Conservation (phyloP, 345 rosid species). For the Ceriops tagal region DNA sequence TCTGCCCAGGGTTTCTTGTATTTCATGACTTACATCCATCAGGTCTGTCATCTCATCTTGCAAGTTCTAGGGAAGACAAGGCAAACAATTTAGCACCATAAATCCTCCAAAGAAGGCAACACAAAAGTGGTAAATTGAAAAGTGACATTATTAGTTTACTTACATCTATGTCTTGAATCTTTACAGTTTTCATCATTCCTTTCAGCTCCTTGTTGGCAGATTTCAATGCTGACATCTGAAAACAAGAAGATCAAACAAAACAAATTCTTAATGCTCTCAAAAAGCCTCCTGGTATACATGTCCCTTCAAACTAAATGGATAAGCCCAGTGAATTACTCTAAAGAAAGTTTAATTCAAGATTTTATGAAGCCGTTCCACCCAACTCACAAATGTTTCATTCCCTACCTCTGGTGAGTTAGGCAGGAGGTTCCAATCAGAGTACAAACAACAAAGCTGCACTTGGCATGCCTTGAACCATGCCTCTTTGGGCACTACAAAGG, state of each 20-base stretch:
- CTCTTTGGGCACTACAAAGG: conserved; percentile 38
- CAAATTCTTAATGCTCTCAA: background rate
- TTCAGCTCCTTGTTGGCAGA: conserved; percentile 97
- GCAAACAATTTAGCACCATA: conserved; percentile 6
- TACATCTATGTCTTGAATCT: conserved; percentile 95
- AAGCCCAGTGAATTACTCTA: background rate
- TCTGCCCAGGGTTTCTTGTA: conserved; percentile 94
- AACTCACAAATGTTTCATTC: conserved; percentile 19
- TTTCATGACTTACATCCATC: conserved; percentile 93
- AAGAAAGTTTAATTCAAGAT: conserved; percentile 7
- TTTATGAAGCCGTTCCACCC: conserved; percentile 23
- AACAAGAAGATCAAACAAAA: conserved; percentile 14
- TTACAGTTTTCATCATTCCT: conserved; percentile 99
- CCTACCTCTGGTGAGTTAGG: conserved; percentile 53
- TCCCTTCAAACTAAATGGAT: conserved; percentile 1
- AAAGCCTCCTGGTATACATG: conserved; percentile 5
- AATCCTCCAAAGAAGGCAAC: conserved; percentile 6
- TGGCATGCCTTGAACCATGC: conserved; percentile 36
- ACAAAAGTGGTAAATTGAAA: background rate
- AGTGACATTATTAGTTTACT: conserved; percentile 19
- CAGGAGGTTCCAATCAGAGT: conserved; percentile 45
- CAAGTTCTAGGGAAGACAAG: conserved; percentile 52
- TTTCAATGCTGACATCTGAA: conserved; percentile 85
- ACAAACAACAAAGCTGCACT: conserved; percentile 34
- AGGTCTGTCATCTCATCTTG: conserved; percentile 99